A percentile compares a stretch with the other conserved stretches of the same genome.
These are phyloP conservation scores for Lasiosphaeria miniovina DNA, from an alignment of 495 filamentous ascomycete species.

Conservation along the genomic window DNA sequence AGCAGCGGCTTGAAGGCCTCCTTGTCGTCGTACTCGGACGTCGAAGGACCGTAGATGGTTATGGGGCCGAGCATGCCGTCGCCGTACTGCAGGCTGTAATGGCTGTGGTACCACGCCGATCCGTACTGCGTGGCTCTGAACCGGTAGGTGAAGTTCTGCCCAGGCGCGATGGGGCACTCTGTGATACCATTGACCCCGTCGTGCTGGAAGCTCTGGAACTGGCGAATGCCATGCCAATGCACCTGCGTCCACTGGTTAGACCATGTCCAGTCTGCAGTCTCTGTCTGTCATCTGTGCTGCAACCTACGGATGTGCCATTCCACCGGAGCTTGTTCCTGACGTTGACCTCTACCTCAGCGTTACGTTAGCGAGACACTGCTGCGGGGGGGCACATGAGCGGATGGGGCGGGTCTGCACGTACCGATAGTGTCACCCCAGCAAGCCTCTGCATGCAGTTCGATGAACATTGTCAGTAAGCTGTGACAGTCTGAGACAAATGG, in stretches of 20 bases:
- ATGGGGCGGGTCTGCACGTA: neutral
- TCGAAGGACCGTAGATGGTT: constrained; percentile 38
- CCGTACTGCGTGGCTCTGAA: constrained; percentile 52
- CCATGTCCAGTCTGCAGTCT: neutral
- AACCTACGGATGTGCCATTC: constrained; percentile 19
- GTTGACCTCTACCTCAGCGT: constrained; percentile 1
- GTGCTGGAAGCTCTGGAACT: constrained; percentile 35
- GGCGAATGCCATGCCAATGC: constrained; percentile 27
- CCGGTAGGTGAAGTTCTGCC: constrained; percentile 43
- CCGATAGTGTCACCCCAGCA: constrained; percentile 16
- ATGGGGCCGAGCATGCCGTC: constrained; percentile 45
- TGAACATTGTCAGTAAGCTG: neutral
- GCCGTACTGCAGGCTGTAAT: constrained; percentile 46
- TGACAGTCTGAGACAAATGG: neutral
- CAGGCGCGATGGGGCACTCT: constrained; percentile 45
- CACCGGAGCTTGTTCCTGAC: constrained; percentile 14
- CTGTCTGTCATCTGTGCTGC: neutral
- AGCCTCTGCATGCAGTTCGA: neutral
- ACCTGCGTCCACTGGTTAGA: constrained; percentile 6
- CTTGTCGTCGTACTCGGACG: constrained; percentile 38
- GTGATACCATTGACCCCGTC: constrained; percentile 47
- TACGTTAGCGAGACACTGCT: no score
- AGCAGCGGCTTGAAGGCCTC: constrained; percentile 39
- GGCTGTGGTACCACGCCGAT: constrained; percentile 55
- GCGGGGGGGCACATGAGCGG: no score